A percentile compares a stretch with the other conserved stretches of the same genome.
Conservation (phyloP, 805 yeast species). For the Candida cerambycidarum region DNA sequence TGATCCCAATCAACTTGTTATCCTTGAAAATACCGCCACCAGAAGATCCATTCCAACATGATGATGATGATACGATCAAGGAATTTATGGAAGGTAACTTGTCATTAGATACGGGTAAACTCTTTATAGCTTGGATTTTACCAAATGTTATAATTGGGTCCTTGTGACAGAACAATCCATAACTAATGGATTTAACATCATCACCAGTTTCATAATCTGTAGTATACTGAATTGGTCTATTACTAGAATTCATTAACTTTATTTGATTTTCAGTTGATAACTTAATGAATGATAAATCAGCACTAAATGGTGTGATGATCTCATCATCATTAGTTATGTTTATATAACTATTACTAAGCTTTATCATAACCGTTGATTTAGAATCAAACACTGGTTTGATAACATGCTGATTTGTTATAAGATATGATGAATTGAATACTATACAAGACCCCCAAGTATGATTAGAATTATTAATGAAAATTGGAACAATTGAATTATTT, state of each 20-base stretch:
- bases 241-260: constrained; percentile 2
- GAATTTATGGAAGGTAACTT: not conserved
- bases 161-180: constrained; percentile 36
- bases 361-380: constrained; percentile 7
- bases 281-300: constrained; percentile 39
- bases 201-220: constrained; percentile 18
- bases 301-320: constrained; percentile 29
- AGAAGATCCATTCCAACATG: constrained; percentile 53
- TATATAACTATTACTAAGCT: constrained; percentile 4
- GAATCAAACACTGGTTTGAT: constrained; percentile 17
- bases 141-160: constrained; percentile 39
- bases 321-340: constrained; percentile 17
- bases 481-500: constrained; percentile 19
- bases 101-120: not conserved
- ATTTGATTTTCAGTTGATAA: constrained; percentile 17
- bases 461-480: constrained; percentile 12
- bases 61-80: constrained; percentile 37
- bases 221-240: constrained; percentile 10
- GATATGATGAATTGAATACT: constrained; percentile 25
- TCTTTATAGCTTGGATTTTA: constrained; percentile 18
- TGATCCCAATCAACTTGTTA: constrained; percentile 37
- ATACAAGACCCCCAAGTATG: constrained; percentile 47
- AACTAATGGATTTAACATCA: constrained; percentile 34
- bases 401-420: constrained; percentile 47
- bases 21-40: constrained; percentile 44